Conservation (phyloP, 2,329 filamentous ascomycete species). For the Colletotrichum nymphaeae region DNA sequence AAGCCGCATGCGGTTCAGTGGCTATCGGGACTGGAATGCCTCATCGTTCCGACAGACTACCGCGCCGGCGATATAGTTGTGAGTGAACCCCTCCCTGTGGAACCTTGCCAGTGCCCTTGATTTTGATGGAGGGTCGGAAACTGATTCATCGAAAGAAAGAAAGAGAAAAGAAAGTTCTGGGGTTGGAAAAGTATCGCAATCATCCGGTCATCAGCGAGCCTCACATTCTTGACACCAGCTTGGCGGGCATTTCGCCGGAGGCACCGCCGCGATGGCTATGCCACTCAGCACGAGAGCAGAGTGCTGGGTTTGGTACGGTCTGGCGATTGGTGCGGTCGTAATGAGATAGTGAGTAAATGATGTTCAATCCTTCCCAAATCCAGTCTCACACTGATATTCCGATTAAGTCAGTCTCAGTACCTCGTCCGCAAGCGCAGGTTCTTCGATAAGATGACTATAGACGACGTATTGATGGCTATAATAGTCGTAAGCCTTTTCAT, state of each 20-base stretch:
- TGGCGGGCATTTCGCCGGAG: neutral
- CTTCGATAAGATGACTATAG: constrained; percentile 16
- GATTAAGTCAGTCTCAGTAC: constrained; percentile 22
- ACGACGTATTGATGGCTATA: constrained; percentile 26
- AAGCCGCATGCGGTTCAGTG: constrained; percentile 17
- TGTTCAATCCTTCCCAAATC: neutral
- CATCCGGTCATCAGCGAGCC: neutral
- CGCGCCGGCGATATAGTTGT: neutral
- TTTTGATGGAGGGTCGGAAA: neutral
- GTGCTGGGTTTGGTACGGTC: constrained; percentile 23
- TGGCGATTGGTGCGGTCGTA: constrained; percentile 16
- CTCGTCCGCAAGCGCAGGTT: constrained; percentile 24
- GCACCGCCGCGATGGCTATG: constrained; percentile 3
- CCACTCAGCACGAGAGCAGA: constrained; percentile 12
- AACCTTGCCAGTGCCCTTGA: neutral
- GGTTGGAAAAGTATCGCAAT: neutral
- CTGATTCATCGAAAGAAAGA: neutral
- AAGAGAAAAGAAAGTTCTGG: neutral
- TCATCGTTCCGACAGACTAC: neutral
- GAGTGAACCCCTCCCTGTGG: neutral
- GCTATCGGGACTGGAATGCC: neutral
- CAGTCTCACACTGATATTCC: neutral
- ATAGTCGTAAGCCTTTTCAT: constrained; percentile 8
- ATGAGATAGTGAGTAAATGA: constrained; percentile 17
- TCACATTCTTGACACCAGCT: neutral